A percentile compares a stretch with the other conserved stretches of the same genome.
Conservation (phyloP, 768 basidiomycete species). For the Coprinopsis cinerea region DNA sequence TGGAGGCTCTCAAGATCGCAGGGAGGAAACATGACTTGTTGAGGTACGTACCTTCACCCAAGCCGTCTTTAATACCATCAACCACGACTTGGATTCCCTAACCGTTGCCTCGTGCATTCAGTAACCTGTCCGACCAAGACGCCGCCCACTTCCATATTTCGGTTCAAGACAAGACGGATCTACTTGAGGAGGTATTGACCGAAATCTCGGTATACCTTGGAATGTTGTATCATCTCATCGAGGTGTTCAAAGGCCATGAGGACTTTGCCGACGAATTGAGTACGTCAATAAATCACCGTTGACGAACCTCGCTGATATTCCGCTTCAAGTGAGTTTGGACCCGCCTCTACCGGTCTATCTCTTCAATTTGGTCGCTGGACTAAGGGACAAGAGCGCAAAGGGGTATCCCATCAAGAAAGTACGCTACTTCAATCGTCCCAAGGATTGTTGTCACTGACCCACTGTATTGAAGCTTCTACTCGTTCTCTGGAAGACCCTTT, state of each 20-base stretch:
- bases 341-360: slow-evolving; percentile 92
- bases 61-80: too few species aligned
- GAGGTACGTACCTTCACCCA: slow-evolving; percentile 44
- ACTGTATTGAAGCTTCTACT: slow-evolving; percentile 63
- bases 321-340: slow-evolving; percentile 86
- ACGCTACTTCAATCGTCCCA: slow-evolving; percentile 11
- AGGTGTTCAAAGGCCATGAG: slow-evolving; percentile 89
- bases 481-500: slow-evolving; percentile 88
- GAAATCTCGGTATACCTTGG: slow-evolving; percentile 92
- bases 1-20: slow-evolving; percentile 88
- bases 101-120: too few species aligned
- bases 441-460: neutral
- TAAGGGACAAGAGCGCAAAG: slow-evolving; percentile 90
- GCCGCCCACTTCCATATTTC: slow-evolving; percentile 67
- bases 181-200: slow-evolving; percentile 85
- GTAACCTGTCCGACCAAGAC: slow-evolving; percentile 72
- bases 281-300: slow-evolving; percentile 36
- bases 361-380: slow-evolving; percentile 81
- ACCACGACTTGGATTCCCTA: too few species aligned
- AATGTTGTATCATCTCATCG: slow-evolving; percentile 92
- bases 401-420: slow-evolving; percentile 98
- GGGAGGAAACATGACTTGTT: slow-evolving; percentile 81
- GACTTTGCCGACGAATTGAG: slow-evolving; percentile 96
- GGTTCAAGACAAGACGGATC: slow-evolving; percentile 63
- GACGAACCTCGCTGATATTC: neutral